Base-by-base conservation (phyloP, 1,284 basidiomycete genomes). In the Phylloboletellus chloephorus region DNA sequence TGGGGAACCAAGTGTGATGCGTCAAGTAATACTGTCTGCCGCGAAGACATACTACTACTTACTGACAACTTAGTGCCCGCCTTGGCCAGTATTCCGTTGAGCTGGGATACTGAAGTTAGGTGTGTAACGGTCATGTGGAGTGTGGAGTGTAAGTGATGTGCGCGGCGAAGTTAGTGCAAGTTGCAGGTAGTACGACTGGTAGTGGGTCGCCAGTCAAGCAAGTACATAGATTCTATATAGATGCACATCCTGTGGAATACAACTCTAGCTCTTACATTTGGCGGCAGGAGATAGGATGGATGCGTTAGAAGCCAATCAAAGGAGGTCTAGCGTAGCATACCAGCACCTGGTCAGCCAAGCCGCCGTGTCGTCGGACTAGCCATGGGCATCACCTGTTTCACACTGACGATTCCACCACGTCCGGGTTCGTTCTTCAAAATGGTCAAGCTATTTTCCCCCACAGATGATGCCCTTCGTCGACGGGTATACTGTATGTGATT, bases 51-150 rank as follows among this genome's bases (percentile, higher is more conserved):
- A 10, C 4, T 12, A 11, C 5, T 5, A 40, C 62, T 61, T 58
- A 86, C 85, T 21, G 83, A 74, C 19, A 88, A 60, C 57, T 85
- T 86, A 44, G 75, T 72, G 39, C 70, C 71, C 1, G 76, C 74
- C 52, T 76, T 74, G 7, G 71, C 67, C 17, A 88, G 61, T 32
- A 85, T 71, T 4, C 61, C 64, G 39, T 81, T 72, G 34, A 88
- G 72, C 48, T 88, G 73, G 7, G 78, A 67, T 15, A 76, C 56
- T 10, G 79, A 82, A 11, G 66, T 69, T 19, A 87, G 54, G 54
- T 83, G 75, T 6, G 74, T 78, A 42, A 82, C 72, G 23, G 78
- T 62, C 79, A 81, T 81, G 37, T 32, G 46, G 26, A 6, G 11
- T 29, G 24, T 15, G 37, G 37, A n/a, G 30, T 26, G 19, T 19